Percentiles rank a stretch among this genome's conserved stretches.
Evolutionary conservation across 495 filamentous ascomycete species (phyloP).

Genomic region (Penicillium malachiteum): DNA sequence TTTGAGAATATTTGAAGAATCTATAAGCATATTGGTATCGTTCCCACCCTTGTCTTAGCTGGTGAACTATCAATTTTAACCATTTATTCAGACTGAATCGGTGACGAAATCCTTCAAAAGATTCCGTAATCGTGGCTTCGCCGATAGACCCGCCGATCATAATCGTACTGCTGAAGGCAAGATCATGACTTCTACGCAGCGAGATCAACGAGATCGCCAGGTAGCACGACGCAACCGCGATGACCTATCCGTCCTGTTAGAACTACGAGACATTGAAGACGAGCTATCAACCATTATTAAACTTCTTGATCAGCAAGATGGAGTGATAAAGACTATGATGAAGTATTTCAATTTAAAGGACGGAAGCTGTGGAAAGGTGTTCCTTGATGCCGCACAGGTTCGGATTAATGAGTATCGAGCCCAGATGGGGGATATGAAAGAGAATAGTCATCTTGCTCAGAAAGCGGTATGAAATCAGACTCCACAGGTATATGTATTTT

Average conservation of each 20-base stretch:
- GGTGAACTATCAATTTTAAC: background rate
- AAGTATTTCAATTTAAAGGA: slow-evolving; percentile 35
- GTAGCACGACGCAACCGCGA: slow-evolving; percentile 57
- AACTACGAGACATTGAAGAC: slow-evolving; percentile 66
- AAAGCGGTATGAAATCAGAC: slow-evolving; percentile 27
- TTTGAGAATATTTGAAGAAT: slow-evolving; percentile 67
- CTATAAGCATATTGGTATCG: slow-evolving; percentile 59
- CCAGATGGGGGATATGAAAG: slow-evolving; percentile 58
- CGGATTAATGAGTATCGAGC: slow-evolving; percentile 57
- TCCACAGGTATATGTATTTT: background rate
- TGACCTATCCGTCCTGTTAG: slow-evolving; percentile 62
- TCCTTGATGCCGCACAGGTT: slow-evolving; percentile 51
- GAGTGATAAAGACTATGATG: slow-evolving; percentile 49
- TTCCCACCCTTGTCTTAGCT: slow-evolving; percentile 1
- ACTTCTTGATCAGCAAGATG: slow-evolving; percentile 58
- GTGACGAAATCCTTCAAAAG: slow-evolving; percentile 63
- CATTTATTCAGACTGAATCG: slow-evolving; percentile 50
- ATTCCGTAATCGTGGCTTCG: slow-evolving; percentile 54
- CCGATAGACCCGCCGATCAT: slow-evolving; percentile 48
- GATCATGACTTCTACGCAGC: slow-evolving; percentile 34
- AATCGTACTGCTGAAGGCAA: slow-evolving; percentile 48
- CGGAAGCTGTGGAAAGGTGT: slow-evolving; percentile 28
- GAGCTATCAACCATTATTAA: slow-evolving; percentile 59
- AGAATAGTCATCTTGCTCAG: slow-evolving; percentile 44
- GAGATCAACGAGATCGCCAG: slow-evolving; percentile 51